A percentile compares a stretch with the other conserved stretches of the same genome.
Conservation (phyloP, 2,329 filamentous ascomycete species). For the Ophiostoma quercus region DNA sequence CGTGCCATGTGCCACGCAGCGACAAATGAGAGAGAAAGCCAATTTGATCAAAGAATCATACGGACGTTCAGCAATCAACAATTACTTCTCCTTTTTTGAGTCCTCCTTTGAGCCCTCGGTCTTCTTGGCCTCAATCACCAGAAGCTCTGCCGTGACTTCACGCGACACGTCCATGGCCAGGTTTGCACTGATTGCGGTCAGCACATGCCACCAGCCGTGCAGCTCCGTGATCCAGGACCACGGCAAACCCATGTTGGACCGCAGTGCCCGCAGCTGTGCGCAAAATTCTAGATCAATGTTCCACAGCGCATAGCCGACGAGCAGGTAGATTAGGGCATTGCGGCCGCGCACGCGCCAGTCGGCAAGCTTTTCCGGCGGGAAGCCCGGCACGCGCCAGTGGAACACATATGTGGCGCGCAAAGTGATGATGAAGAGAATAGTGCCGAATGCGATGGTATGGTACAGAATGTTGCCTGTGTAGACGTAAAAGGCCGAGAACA, state of each 20-base stretch:
- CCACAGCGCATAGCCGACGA: conserved; percentile 50
- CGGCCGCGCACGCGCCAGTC: conserved; percentile 31
- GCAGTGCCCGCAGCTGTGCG: conserved; percentile 41
- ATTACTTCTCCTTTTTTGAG: neutral
- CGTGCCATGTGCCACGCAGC: too few species aligned
- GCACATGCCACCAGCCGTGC: conserved; percentile 60
- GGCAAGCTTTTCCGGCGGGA: conserved; percentile 31
- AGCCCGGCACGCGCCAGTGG: conserved; percentile 29
- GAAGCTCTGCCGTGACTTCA: conserved; percentile 28
- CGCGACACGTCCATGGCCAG: conserved; percentile 37
- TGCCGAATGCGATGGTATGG: conserved; percentile 37
- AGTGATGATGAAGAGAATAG: conserved; percentile 34
- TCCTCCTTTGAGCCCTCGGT: neutral
- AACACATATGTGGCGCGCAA: conserved; percentile 36
- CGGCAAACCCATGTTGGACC: conserved; percentile 46
- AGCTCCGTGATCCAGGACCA: conserved; percentile 53
- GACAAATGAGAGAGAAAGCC: too few species aligned
- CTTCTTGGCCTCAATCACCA: neutral
- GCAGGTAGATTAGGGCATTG: conserved; percentile 35
- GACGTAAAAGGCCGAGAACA: conserved; percentile 41
- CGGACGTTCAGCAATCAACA: neutral
- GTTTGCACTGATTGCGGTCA: conserved; percentile 51
- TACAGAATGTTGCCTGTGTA: conserved; percentile 40
- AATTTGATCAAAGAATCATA: neutral
- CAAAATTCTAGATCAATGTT: conserved; percentile 53